phyloP scores from a whole-genome alignment of 2,329 filamentous ascomycete species.

The Penicillium corylophilum region DNA sequence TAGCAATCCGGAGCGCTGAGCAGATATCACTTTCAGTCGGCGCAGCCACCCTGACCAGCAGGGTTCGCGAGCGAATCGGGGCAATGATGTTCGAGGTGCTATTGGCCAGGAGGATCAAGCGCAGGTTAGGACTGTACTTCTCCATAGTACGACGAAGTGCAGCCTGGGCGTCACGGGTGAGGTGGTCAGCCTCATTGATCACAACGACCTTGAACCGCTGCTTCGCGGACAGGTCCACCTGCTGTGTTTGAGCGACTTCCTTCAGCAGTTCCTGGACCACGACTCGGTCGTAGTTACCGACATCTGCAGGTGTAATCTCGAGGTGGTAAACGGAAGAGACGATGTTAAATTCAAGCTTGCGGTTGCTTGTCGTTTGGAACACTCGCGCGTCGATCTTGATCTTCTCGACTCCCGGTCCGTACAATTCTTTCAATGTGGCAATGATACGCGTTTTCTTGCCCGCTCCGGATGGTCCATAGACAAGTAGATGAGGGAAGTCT shows the following conservation, averaged over 20 bases:
- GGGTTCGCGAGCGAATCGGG: constrained; percentile 88
- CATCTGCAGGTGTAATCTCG: constrained; percentile 95
- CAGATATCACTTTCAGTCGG: constrained; percentile 85
- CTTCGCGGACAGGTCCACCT: constrained; percentile 88
- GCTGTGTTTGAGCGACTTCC: constrained; percentile 97
- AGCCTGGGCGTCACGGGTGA: constrained; percentile 91
- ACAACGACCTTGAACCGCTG: constrained; percentile 98
- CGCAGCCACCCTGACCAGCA: constrained; percentile 88
- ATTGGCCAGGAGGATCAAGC: constrained; percentile 89
- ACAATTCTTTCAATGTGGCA: constrained; percentile 90
- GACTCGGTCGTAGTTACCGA: constrained; percentile 93
- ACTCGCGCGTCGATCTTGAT: constrained; percentile 98
- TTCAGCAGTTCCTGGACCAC: constrained; percentile 95
- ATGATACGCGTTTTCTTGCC: constrained; percentile 98
- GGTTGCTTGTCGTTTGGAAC: constrained; percentile 92
- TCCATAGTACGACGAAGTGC: constrained; percentile 96
- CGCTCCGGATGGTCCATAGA: constrained; percentile 93
- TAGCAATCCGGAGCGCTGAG: constrained; percentile 65
- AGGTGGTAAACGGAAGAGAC: constrained; percentile 96
- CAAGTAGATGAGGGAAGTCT: constrained; percentile 95
- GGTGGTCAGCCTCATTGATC: constrained; percentile 96
- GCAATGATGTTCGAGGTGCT: constrained; percentile 98
- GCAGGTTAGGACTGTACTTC: constrained; percentile 94
- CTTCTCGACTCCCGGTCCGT: constrained; percentile 96
- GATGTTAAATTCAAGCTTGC: constrained; percentile 99